Evolutionary conservation across 2,329 filamentous ascomycete genomes (phyloP), one percentile per base, ranked within the genome.

Genomic region (Exophiala alcalophila): DNA sequence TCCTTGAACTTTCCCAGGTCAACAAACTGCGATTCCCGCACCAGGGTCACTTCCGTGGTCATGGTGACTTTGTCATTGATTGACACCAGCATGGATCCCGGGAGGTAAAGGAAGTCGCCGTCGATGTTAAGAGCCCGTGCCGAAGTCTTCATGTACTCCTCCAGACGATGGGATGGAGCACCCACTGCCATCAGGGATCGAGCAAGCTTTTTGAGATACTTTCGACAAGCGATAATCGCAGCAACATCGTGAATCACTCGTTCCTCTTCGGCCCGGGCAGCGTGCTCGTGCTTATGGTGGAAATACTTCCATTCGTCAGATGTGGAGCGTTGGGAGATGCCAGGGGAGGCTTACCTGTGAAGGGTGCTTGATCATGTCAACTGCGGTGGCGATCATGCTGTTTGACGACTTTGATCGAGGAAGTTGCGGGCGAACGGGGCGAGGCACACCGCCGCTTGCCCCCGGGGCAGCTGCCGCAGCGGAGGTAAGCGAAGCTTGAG

Each of bases 81-180:
- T 4, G 87, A 91, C 59, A 95, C 84, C 43, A 96, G 86, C 90
- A 96, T 96, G 59, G 86, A 94, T 0, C 86, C 86, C 0, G 90
- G 89, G 20, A 95, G 79, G 61, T 95, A 96, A 15, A 95, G 69
- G 56, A 92, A 95, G 57, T 94, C 88, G 4, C 84, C 84, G 53
- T 94, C 85, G 11, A 95, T 90, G 63, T 90, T 86, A 25, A 96
- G 75, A 2, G 92, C 86, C n/a, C 86, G 77, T 1, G 90, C 83
- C 6, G 86, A 89, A 85, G 91, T 94, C 50, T 77, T 82, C 78
- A 96, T 83, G 63, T 94, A 95, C 61, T 94, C 71, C 64, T 96
- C 90, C 14, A 96, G 71, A 8, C 90, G 82, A 67, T 96, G 90
- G 0, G 89, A 94, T 1, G 90, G 90, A 1, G 90, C 90, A 9